Percentiles rank a stretch among this genome's conserved stretches.
phyloP scores from a whole-genome alignment of 768 basidiomycete species.

The Lentinula sp. region DNA sequence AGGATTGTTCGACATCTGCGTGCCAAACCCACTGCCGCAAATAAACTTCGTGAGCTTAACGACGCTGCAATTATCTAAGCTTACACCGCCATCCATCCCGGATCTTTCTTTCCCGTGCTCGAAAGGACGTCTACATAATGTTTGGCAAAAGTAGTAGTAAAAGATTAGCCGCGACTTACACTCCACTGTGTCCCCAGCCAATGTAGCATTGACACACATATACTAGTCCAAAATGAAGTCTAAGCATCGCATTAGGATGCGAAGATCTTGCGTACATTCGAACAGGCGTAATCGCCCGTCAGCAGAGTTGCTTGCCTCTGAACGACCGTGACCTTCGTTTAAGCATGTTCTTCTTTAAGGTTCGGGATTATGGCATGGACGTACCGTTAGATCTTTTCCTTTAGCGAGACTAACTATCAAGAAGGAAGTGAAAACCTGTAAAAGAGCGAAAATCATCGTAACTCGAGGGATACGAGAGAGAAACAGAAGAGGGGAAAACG shows the following conservation, averaged over 20 bases:
- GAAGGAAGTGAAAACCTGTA: background rate
- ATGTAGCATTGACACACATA: slow-evolving; percentile 43
- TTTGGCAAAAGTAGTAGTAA: background rate
- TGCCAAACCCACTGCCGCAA: slow-evolving; percentile 50
- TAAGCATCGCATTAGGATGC: background rate
- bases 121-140: slow-evolving; percentile 38
- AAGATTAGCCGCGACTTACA: background rate
- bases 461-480: background rate
- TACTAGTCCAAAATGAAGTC: background rate
- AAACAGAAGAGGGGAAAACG: background rate
- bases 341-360: background rate
- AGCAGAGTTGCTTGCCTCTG: background rate
- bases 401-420: background rate
- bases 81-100: slow-evolving; percentile 63
- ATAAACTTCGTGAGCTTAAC: background rate
- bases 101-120: slow-evolving; percentile 28
- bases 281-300: slow-evolving; percentile 26
- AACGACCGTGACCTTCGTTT: background rate
- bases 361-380: background rate
- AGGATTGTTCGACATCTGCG: slow-evolving; percentile 43
- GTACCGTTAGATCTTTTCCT: background rate
- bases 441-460: background rate
- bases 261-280: slow-evolving; percentile 6
- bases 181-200: slow-evolving; percentile 35
- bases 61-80: slow-evolving; percentile 11